A percentile compares a stretch with the other conserved stretches of the same genome.
phyloP scores from a whole-genome alignment of 495 filamentous ascomycete genomes.

The Cairneyella variabilis region DNA sequence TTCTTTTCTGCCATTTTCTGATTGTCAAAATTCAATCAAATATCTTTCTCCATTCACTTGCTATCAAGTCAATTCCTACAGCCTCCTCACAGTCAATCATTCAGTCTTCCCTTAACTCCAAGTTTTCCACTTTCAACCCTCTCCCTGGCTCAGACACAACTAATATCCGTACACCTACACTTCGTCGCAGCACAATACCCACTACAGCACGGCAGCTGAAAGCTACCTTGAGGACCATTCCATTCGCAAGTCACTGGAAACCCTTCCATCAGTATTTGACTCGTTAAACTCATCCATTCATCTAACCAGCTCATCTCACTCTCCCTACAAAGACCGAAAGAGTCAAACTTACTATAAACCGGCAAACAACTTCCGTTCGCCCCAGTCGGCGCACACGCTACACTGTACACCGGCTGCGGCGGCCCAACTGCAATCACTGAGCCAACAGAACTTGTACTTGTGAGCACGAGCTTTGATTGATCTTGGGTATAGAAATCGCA shows the following conservation, averaged over 20 bases:
- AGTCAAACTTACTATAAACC: conserved; percentile 16
- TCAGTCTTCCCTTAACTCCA: too few relatives aligned
- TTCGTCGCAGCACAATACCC: conserved; percentile 21
- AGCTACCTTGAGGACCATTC: conserved; percentile 2
- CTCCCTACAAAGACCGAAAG: neutral
- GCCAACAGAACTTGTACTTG: neutral
- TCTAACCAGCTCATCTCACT: neutral
- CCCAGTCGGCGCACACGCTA: conserved; percentile 11
- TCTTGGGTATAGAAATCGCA: conserved; percentile 17
- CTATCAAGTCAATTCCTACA: too few relatives aligned
- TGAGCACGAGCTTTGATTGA: neutral
- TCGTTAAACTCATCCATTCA: neutral
- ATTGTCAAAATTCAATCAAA: too few relatives aligned
- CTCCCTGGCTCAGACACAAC: too few relatives aligned
- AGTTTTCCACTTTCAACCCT: too few relatives aligned
- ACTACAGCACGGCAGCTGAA: conserved; percentile 14
- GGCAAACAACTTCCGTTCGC: conserved; percentile 10
- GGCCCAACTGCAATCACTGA: conserved; percentile 9
- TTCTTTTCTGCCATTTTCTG: too few relatives aligned
- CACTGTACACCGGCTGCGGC: conserved; percentile 8
- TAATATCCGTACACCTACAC: conserved; percentile 15
- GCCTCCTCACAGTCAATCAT: too few relatives aligned
- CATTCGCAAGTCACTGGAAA: conserved; percentile 13
- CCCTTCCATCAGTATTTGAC: neutral
- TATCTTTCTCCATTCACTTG: too few relatives aligned